Percentiles rank a stretch among this genome's conserved stretches.
phyloP scores from a whole-genome alignment of 257 asterid genomes.

The Craterostigma plantagineum region DNA sequence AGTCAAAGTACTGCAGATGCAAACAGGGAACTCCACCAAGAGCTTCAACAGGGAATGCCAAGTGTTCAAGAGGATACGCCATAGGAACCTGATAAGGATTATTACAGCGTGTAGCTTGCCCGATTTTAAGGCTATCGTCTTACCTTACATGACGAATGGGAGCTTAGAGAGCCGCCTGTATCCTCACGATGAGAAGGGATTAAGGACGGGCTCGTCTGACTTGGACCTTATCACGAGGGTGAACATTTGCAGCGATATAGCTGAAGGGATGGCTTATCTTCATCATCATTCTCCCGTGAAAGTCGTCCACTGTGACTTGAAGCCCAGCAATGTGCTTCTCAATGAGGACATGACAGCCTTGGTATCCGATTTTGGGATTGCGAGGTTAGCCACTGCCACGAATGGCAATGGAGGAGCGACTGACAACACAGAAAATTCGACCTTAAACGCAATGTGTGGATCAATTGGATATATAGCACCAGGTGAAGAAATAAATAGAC shows the following conservation, averaged over 20 bases:
- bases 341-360: constrained; percentile 39
- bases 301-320: constrained; percentile 38
- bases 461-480: constrained; percentile 44
- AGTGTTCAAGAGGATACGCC: constrained; percentile 30
- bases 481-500: constrained; percentile 12
- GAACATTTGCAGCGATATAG: constrained; percentile 32
- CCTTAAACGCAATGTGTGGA: constrained; percentile 24
- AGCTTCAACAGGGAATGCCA: constrained; percentile 45
- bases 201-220: constrained; percentile 19
- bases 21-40: constrained; percentile 29
- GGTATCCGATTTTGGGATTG: constrained; percentile 44
- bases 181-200: constrained; percentile 14
- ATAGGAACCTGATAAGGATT: constrained; percentile 31
- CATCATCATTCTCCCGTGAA: constrained; percentile 33
- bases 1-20: constrained; percentile 29
- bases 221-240: constrained; percentile 25
- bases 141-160: constrained; percentile 39
- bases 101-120: constrained; percentile 40
- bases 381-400: constrained; percentile 20
- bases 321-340: constrained; percentile 39
- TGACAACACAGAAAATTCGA: constrained; percentile 28
- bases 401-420: constrained; percentile 18
- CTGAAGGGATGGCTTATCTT: constrained; percentile 42
- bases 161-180: constrained; percentile 28
- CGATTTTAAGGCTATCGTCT: constrained; percentile 35